Percentiles rank a stretch among this genome's conserved stretches.
Conservation (phyloP, 2,329 filamentous ascomycete species). For the Scedosporium minutisporum region DNA sequence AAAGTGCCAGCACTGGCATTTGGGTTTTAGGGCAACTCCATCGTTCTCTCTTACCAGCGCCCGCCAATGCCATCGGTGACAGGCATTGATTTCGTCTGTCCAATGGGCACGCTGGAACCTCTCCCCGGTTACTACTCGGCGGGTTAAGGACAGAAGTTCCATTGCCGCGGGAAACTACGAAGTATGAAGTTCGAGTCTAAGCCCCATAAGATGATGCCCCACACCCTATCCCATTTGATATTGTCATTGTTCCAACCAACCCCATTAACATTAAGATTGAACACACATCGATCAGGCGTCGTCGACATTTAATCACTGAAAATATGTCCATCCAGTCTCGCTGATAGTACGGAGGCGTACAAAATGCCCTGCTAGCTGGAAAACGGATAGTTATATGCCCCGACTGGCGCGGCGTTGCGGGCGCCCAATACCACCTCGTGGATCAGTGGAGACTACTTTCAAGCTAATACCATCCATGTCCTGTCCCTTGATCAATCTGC, state of each 20-base stretch:
- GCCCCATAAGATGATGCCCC: not conserved
- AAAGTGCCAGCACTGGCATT: no score
- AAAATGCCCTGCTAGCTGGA: not conserved
- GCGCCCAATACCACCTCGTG: not conserved
- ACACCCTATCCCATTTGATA: not conserved
- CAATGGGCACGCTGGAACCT: not conserved
- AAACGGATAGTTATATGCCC: not conserved
- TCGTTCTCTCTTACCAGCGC: no score
- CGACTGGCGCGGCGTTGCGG: not conserved
- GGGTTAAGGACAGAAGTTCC: not conserved
- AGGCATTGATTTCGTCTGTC: not conserved
- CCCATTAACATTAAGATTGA: not conserved
- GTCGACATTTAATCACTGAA: not conserved
- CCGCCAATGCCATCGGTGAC: not conserved
- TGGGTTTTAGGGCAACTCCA: no score
- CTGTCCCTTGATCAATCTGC: no score
- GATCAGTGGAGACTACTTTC: not conserved
- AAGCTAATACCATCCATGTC: no score
- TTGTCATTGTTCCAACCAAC: not conserved
- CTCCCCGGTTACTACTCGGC: not conserved
- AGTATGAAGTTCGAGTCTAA: not conserved
- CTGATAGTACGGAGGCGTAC: no score
- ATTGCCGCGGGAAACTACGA: not conserved
- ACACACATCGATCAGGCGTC: no score
- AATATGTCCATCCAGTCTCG: not conserved